Conservation (phyloP, 805 yeast genomes). For the Wickerhamiella galacta region DNA sequence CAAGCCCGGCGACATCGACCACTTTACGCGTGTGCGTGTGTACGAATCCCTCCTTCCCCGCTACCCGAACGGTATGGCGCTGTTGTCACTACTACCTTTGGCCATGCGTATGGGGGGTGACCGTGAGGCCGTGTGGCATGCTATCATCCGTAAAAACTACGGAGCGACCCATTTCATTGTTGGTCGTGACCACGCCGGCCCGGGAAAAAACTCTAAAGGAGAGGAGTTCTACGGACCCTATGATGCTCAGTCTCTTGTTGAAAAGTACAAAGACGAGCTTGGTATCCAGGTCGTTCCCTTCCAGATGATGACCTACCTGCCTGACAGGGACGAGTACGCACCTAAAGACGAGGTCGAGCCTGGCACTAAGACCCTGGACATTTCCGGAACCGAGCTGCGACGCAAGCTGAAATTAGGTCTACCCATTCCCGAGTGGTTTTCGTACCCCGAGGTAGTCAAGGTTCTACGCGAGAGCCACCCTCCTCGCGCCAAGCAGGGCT, state of each 20-base stretch:
- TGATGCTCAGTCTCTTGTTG: slow-evolving; percentile 86
- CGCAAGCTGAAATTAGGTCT: slow-evolving; percentile 72
- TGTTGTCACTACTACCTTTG: slow-evolving; percentile 70
- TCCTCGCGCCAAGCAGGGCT: slow-evolving; percentile 80
- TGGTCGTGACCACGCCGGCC: slow-evolving; percentile 98
- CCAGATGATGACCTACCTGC: slow-evolving; percentile 91
- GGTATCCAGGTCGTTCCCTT: slow-evolving; percentile 87
- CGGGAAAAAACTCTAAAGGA: slow-evolving; percentile 77
- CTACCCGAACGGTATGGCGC: slow-evolving; percentile 88
- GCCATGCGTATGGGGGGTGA: slow-evolving; percentile 99
- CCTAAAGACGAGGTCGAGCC: slow-evolving; percentile 84
- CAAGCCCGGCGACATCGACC: slow-evolving; percentile 95
- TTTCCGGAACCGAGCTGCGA: slow-evolving; percentile 89
- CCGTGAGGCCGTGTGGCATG: slow-evolving; percentile 97
- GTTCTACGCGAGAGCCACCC: slow-evolving; percentile 86
- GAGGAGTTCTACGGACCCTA: slow-evolving; percentile 93
- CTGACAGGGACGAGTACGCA: slow-evolving; percentile 87
- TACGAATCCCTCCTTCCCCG: slow-evolving; percentile 83
- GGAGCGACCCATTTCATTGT: slow-evolving; percentile 96
- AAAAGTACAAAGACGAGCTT: slow-evolving; percentile 55
- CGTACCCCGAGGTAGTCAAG: slow-evolving; percentile 88
- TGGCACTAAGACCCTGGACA: slow-evolving; percentile 67
- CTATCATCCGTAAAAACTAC: slow-evolving; percentile 85
- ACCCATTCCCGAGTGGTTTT: slow-evolving; percentile 91
- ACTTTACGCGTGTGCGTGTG: slow-evolving; percentile 91